These are phyloP conservation scores for Penicillium sp. DNA, from an alignment of 2,329 filamentous ascomycete genomes.

Conservation along the genomic window DNA sequence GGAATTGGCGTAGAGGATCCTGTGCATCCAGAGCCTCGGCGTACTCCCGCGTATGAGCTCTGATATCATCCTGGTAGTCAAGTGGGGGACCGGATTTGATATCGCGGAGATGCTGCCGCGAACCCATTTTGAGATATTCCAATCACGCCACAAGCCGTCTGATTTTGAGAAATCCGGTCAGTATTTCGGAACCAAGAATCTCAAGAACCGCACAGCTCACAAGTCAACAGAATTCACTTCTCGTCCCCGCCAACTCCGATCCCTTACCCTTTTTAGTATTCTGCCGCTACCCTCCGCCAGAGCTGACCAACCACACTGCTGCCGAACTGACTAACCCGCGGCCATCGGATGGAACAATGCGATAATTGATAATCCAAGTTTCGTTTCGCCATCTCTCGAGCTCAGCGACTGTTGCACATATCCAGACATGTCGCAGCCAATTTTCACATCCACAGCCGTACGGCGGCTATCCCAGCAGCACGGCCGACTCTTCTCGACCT, in stretches of 20 bases:
- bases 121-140: slow-evolving; percentile 32
- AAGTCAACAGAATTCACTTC: not conserved
- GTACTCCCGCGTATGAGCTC: slow-evolving; percentile 45
- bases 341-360: slow-evolving; percentile 30
- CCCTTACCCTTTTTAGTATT: slow-evolving; percentile 28
- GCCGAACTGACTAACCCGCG: slow-evolving; percentile 39
- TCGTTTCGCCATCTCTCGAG: slow-evolving; percentile 14
- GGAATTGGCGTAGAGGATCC: slow-evolving; percentile 66
- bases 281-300: slow-evolving; percentile 36
- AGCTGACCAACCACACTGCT: slow-evolving; percentile 39
- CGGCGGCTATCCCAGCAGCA: slow-evolving; percentile 34
- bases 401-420: slow-evolving; percentile 6
- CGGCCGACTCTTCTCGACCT: slow-evolving; percentile 33
- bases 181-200: not conserved
- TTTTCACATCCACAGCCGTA: slow-evolving; percentile 32
- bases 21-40: slow-evolving; percentile 62
- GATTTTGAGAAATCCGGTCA: not conserved
- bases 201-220: not conserved
- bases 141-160: not conserved
- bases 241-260: slow-evolving; percentile 27
- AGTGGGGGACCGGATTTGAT: slow-evolving; percentile 39
- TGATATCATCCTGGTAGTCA: slow-evolving; percentile 41
- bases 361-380: slow-evolving; percentile 32
- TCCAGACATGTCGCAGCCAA: slow-evolving; percentile 39
- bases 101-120: slow-evolving; percentile 36